Base-by-base conservation (phyloP, 2,329 filamentous ascomycete genomes). In the Penicillium sp. region DNA sequence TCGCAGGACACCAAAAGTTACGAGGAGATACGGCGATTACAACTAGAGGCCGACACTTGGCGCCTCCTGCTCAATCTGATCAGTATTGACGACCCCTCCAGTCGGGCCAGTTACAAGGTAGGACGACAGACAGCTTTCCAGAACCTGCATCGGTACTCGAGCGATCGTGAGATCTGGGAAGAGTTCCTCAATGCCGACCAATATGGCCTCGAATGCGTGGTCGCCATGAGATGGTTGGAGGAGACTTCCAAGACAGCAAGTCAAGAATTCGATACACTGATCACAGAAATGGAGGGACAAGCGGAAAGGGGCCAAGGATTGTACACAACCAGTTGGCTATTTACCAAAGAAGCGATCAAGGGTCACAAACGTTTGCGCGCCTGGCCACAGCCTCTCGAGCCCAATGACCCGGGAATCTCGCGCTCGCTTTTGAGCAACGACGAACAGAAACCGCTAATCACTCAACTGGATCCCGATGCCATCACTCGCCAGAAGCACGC, bases 391-490 rank as follows among this genome's bases (percentile, higher is more conserved):
- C 78, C 85, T 7, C 75, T 91, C 22, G 87, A 90, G 55, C 85
- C 85, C 2, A 79, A 82, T 59, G 82, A 83, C 37, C 75, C 82
- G 14, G 82, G 79, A 56, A 80, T 84, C 45, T 79, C 81, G 22
- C 77, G 80, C 49, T 82, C 81, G 4, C 80, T 85, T 46, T 70
- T 82, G 61, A 87, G 79, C 65, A 80, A 80, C 31, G 82, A 85
- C 47, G 78, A 77, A 65, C 84, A 82, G 26, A 84, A 85, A 52
- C 82, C 84, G 6, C 76, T 96, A 3, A 85, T 96, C 50, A 95
- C 91, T 1, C 90, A 96, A 65, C 80, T 99, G 33, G 94, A 99
- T 67, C 94, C 94, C 0, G 94, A 99, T 77, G 90, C 91, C 6
- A 81, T 86, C n/a, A 87, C 86, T 36, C 84, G 94, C 58, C 92